Base-by-base conservation (phyloP, 768 basidiomycete species). In the Scleroderma bovista region DNA sequence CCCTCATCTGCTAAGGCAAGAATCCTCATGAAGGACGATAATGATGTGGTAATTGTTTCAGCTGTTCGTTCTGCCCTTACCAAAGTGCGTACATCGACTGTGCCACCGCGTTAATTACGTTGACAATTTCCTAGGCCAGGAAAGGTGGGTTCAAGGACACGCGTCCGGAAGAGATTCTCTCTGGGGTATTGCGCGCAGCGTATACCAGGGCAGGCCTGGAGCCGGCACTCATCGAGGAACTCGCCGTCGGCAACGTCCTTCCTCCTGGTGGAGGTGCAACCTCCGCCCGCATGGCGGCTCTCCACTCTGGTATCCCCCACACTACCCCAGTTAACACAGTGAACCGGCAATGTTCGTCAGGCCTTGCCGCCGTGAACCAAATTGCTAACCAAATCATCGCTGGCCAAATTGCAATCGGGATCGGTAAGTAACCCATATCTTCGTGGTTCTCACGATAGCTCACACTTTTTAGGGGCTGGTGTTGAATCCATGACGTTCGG, bases 141-240 rank as follows among this genome's bases (percentile, higher is more conserved):
- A 93, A 92, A 62, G 93, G 93, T 48, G 88, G 86, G 13, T 93
- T 93, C 78, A 92, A 92, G 69, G 89, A 94, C 69, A 93, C 89
- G 32, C 77, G 80, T 46, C 86, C 89, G 6, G 91, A 93, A 52
- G 81, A 89, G 55, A 75, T 90, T 59, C 79, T 94, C 50, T 81
- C 86, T 2, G 83, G 80, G 46, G 81, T 89, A 56, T 77, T 93
- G 45, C 78, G 79, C 47, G 87, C 85, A 39, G 84, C 75, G n/a
- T 86, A 87, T 69, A 73, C 74, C 20, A 79, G 74, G 53, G 78
- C 77, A 44, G 72, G 75, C 54, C 78, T 94, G 49, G 83, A 93
- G 70, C 93, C 93, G 39, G 73, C 75, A 47, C 76, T 91, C 64
- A 85, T 94, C 51, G 88, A 90, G 58, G 90, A 92, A 63, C 79